Base-by-base conservation (phyloP, 2,329 filamentous ascomycete species). In the Cadophora sp. region DNA sequence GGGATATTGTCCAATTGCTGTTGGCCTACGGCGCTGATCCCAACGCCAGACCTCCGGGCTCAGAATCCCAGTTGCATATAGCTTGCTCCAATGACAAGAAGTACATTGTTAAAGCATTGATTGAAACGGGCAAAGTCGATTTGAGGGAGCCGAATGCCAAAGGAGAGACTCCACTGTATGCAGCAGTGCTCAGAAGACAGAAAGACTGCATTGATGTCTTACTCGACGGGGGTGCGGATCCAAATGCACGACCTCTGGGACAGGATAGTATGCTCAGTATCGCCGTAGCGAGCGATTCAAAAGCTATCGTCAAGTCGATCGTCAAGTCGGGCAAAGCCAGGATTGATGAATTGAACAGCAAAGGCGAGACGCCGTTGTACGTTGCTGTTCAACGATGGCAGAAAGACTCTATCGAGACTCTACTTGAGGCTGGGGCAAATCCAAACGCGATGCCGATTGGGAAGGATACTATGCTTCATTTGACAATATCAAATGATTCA, bases 351-450 rank as follows among this genome's bases (percentile, higher is more conserved):
- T 29, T 31, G 12, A 55, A 64, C 27, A 26, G 56, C 12, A 53
- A 37, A 31, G 64, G 66, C 2, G 71, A 69, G 46, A 62, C 68
- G n/a, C 48, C 68, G 5, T 50, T 72, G 26, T 64, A 60, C 22
- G 29, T 64, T 19, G 59, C 65, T 27, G 51, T 68, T 22, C 24
- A 50, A 37, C 31, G 59, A 27, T 24, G 66, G 40, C 37, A 68
- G 43, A 58, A 40, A 29, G 58, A 60, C n/a, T 68, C 59, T 24
- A 56, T 51, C 16, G 60, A 66, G 24, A 22, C 58, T 9, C 65
- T 72, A 9, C 37, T 72, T 5, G 59, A 71, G 6, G 7, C 40
- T 9, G 70, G 69, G 4, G 70, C 68, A 19, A 66, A 71, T 51
- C 65, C 66, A 11, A 68, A 69, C 43, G 29, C 60, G 2, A 46